A percentile compares a stretch with the other conserved stretches of the same genome.
phyloP scores from a whole-genome alignment of 352 stramenopile species.

The Globisporangium orthogonon region DNA sequence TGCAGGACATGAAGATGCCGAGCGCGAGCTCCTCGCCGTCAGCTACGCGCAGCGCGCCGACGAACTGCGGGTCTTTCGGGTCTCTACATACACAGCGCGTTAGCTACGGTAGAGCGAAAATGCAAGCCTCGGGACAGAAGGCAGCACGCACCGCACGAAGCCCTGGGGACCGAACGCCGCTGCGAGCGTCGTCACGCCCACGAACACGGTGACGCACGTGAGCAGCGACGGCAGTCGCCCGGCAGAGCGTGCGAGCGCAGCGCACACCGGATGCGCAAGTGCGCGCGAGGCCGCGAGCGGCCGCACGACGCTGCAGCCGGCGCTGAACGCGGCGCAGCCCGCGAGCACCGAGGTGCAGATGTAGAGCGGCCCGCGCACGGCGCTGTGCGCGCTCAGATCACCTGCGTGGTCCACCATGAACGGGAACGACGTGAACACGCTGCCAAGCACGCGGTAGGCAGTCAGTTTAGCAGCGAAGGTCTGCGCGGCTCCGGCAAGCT shows the following conservation, averaged over 20 bases:
- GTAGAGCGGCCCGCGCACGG: slow-evolving; percentile 49
- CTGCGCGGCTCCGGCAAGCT: no score
- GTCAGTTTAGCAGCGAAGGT: no score
- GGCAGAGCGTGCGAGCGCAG: slow-evolving; percentile 6
- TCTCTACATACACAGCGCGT: slow-evolving; percentile 14
- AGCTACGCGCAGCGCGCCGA: slow-evolving; percentile 47
- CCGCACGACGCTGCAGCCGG: slow-evolving; percentile 31
- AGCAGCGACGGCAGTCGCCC: slow-evolving; percentile 29
- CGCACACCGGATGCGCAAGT: slow-evolving; percentile 8
- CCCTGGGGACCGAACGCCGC: slow-evolving; percentile 44
- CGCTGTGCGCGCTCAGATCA: slow-evolving; percentile 42
- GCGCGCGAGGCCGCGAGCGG: slow-evolving; percentile 11
- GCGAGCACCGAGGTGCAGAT: slow-evolving; percentile 42
- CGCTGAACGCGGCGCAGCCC: slow-evolving; percentile 48
- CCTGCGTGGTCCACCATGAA: slow-evolving; percentile 86
- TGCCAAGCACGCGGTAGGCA: slow-evolving; percentile 8
- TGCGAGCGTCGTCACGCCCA: slow-evolving; percentile 28
- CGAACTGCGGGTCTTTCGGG: slow-evolving; percentile 73
- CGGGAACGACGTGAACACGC: slow-evolving; percentile 84
- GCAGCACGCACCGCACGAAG: slow-evolving; percentile 46
- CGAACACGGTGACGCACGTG: slow-evolving; percentile 24
- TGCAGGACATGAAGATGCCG: slow-evolving; percentile 72
- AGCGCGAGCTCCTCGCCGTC: slow-evolving; percentile 63
- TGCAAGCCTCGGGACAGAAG: not conserved
- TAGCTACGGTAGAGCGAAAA: no score